Percentiles rank a stretch among this genome's conserved stretches.
Evolutionary conservation across 2,329 filamentous ascomycete species (phyloP).

Genomic region (Fusarium fracticaudum): DNA sequence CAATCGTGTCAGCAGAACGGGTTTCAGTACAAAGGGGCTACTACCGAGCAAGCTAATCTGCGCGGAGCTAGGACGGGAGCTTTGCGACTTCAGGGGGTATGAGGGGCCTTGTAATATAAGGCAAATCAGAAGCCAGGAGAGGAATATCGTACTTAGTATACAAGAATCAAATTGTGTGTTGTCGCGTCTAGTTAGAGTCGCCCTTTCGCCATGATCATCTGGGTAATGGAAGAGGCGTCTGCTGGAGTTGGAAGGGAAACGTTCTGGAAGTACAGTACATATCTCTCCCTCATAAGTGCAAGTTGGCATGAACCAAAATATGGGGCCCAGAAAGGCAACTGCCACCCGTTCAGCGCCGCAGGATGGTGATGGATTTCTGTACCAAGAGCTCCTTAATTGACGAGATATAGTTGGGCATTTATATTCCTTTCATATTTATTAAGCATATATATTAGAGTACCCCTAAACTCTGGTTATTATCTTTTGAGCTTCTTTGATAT

Average conservation of each 20-base stretch:
- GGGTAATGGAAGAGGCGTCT: slow-evolving; percentile 18
- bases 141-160: slow-evolving; percentile 40
- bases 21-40: slow-evolving; percentile 39
- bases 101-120: not conserved
- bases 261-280: slow-evolving; percentile 41
- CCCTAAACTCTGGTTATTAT: not conserved
- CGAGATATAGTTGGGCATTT: not conserved
- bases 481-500: not conserved
- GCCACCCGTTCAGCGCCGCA: slow-evolving; percentile 18
- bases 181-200: slow-evolving; percentile 25
- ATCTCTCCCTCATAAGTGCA: slow-evolving; percentile 40
- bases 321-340: slow-evolving; percentile 32
- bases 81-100: slow-evolving; percentile 36
- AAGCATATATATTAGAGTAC: too few species aligned
- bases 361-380: slow-evolving; percentile 4
- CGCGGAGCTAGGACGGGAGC: slow-evolving; percentile 30
- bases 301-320: slow-evolving; percentile 44
- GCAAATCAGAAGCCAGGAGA: not conserved
- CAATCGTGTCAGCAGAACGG: slow-evolving; percentile 39
- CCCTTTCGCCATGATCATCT: slow-evolving; percentile 36
- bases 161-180: slow-evolving; percentile 34
- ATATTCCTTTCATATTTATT: not conserved
- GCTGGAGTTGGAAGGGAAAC: slow-evolving; percentile 37
- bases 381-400: not conserved
- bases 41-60: slow-evolving; percentile 36